Evolutionary conservation across 352 stramenopile species (phyloP), one percentile per base, ranked within the genome.

Genomic region (Pythium phragmitis): DNA sequence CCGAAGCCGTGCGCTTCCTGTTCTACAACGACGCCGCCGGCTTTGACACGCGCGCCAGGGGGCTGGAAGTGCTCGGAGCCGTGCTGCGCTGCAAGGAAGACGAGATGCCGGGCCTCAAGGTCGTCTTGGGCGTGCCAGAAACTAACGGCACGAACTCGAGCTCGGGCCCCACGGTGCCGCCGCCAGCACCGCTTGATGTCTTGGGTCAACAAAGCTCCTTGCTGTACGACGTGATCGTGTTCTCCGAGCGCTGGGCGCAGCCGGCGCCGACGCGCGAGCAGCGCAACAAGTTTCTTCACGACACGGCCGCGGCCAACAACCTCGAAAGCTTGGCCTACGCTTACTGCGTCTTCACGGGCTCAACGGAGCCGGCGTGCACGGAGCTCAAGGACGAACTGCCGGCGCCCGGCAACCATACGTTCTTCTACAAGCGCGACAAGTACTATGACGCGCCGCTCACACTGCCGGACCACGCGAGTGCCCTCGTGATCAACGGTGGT

Each of bases 361-460:
- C 37, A 2, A 62, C 45, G 6, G 57, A 61, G 1, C 28, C 58
- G 12, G 54, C 54, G 9, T 75, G 68, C 48, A 7, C 53, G 14
- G 54, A 62, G 30, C 19, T 62, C 53, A 41, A 47, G 19, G 33
- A 41, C 30, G 23, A 59, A 11, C 51, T 59, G 2, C 50, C 43
- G 1, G 39, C 19, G 4, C 19, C 16, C 0, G 12, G 2, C 19
- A 51, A 56, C 36, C 14, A 21, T 2, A 60, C 59, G 30, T 73
- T 76, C 48, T 57, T 64, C 21, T 74, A 77, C 67, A 43, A 57
- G 36, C 42, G 45, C 7, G 57, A 72, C 49, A 51, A 49, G 57
- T 50, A 60, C 57, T 36, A 63, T 30, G 7, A 53, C 45, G 39
- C 37, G n/a, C 41, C 70, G 9, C 7, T 65, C 2, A 30, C 16